A percentile compares a stretch with the other conserved stretches of the same genome.
These are phyloP conservation scores for Sphaerobolus stellatus DNA, from an alignment of 1,284 basidiomycete species.

Conservation along the genomic window DNA sequence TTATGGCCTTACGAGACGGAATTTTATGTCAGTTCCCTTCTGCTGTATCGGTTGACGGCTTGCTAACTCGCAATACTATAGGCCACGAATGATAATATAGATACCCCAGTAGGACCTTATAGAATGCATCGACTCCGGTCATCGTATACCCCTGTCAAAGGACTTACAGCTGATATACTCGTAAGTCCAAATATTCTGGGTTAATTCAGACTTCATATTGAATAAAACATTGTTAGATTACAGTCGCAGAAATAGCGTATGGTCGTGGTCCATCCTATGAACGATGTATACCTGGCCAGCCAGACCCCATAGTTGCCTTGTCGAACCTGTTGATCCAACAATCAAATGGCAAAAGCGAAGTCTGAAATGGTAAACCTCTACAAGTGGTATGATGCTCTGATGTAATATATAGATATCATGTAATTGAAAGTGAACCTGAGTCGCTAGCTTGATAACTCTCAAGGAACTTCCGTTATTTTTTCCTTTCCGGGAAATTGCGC, in stretches of 20 bases:
- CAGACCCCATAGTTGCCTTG: slow-evolving; percentile 19
- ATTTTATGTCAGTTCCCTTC: slow-evolving; percentile 47
- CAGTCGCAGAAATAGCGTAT: slow-evolving; percentile 58
- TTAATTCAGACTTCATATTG: not conserved
- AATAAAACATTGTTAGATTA: slow-evolving; percentile 44
- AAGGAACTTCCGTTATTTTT: too few relatives aligned
- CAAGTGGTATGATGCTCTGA: too few relatives aligned
- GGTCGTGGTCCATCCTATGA: slow-evolving; percentile 45
- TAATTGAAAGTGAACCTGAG: too few relatives aligned
- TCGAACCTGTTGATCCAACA: not conserved
- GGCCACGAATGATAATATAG: slow-evolving; percentile 55
- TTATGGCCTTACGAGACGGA: slow-evolving; percentile 78
- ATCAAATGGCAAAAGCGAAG: too few relatives aligned
- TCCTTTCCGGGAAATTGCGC: too few relatives aligned
- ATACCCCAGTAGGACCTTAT: slow-evolving; percentile 53
- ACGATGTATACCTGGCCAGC: slow-evolving; percentile 48
- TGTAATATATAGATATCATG: too few relatives aligned
- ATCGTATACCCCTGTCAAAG: slow-evolving; percentile 74
- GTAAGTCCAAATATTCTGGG: slow-evolving; percentile 41
- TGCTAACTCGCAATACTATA: slow-evolving; percentile 22
- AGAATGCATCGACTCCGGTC: slow-evolving; percentile 78
- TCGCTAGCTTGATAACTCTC: too few relatives aligned
- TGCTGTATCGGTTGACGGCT: not conserved
- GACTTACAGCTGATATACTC: slow-evolving; percentile 78
- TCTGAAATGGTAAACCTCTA: too few relatives aligned